Percentiles rank a stretch among this genome's conserved stretches.
Evolutionary conservation across 2,329 filamentous ascomycete genomes (phyloP).

Genomic region (Westerdykella sp.): DNA sequence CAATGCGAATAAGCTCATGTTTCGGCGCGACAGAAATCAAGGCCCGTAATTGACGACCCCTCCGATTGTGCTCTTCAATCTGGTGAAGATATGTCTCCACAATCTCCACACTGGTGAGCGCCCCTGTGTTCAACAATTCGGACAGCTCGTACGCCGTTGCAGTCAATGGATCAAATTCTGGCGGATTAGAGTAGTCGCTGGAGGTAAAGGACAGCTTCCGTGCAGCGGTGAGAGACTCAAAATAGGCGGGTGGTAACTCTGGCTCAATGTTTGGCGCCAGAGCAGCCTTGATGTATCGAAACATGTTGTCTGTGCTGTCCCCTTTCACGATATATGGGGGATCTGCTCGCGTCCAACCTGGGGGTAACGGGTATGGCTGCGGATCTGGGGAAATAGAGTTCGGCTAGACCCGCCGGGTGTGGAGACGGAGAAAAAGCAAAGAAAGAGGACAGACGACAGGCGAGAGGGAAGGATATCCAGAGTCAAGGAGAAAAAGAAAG

Average conservation of each 20-base stretch:
- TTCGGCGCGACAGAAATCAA: conserved; percentile 36
- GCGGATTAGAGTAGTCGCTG: conserved; percentile 16
- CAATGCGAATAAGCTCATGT: conserved; percentile 32
- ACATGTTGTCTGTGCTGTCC: conserved; percentile 12
- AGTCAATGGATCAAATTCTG: conserved; percentile 30
- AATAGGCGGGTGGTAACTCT: conserved; percentile 12
- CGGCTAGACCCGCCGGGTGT: conserved; percentile 1
- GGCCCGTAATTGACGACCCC: conserved; percentile 31
- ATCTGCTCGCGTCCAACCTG: not conserved
- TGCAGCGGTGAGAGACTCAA: conserved; percentile 13
- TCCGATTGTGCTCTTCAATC: conserved; percentile 32
- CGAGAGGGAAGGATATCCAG: not conserved
- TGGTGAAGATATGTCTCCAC: conserved; percentile 30
- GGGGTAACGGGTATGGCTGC: not conserved
- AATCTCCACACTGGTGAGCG: conserved; percentile 31
- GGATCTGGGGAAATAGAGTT: conserved; percentile 5
- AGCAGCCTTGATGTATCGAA: conserved; percentile 23
- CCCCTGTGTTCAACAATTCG: conserved; percentile 24
- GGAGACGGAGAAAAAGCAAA: conserved; percentile 4
- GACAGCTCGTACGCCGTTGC: conserved; percentile 28
- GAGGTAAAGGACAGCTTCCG: conserved; percentile 27
- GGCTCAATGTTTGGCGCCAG: conserved; percentile 22
- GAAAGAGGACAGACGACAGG: not conserved
- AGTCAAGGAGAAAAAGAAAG: not conserved
- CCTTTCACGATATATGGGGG: not conserved